phyloP scores from a whole-genome alignment of 2,329 filamentous ascomycete species.

The Colletotrichum viniferum region DNA sequence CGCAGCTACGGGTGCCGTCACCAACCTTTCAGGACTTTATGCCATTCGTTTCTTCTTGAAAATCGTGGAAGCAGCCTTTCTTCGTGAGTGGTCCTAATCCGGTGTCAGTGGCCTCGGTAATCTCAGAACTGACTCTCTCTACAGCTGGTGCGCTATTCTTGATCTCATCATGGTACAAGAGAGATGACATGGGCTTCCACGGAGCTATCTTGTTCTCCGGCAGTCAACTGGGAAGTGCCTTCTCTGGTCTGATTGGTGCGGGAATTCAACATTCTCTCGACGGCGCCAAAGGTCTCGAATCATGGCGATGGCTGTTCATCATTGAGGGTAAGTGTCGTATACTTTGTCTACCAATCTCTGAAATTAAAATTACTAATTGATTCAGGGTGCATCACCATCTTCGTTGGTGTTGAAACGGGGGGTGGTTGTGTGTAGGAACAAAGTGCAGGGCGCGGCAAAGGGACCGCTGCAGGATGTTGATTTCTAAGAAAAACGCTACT shows the following conservation, averaged over 20 bases:
- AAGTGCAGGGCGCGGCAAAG: no score
- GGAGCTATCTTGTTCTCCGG: slow-evolving; percentile 35
- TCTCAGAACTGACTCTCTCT: slow-evolving; percentile 28
- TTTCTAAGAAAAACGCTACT: no score
- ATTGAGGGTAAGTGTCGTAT: slow-evolving; percentile 37
- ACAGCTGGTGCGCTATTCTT: slow-evolving; percentile 52
- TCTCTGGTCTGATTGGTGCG: slow-evolving; percentile 32
- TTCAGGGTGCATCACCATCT: slow-evolving; percentile 35
- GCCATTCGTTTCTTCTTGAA: slow-evolving; percentile 41
- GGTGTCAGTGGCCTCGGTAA: background rate
- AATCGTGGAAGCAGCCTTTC: slow-evolving; percentile 31
- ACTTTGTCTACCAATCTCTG: background rate
- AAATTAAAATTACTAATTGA: background rate
- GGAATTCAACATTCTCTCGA: slow-evolving; percentile 46
- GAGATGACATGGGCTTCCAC: slow-evolving; percentile 52
- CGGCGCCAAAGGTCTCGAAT: slow-evolving; percentile 43
- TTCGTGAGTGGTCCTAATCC: background rate
- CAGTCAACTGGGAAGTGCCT: slow-evolving; percentile 32
- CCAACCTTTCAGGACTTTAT: slow-evolving; percentile 37
- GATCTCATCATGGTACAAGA: slow-evolving; percentile 45
- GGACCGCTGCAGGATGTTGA: no score
- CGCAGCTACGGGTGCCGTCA: slow-evolving; percentile 32
- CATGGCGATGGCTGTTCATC: slow-evolving; percentile 58
- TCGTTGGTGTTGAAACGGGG: no score
- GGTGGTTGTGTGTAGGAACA: no score